Conservation (phyloP, 2,329 filamentous ascomycete genomes). For the Fonsecaea monophora region DNA sequence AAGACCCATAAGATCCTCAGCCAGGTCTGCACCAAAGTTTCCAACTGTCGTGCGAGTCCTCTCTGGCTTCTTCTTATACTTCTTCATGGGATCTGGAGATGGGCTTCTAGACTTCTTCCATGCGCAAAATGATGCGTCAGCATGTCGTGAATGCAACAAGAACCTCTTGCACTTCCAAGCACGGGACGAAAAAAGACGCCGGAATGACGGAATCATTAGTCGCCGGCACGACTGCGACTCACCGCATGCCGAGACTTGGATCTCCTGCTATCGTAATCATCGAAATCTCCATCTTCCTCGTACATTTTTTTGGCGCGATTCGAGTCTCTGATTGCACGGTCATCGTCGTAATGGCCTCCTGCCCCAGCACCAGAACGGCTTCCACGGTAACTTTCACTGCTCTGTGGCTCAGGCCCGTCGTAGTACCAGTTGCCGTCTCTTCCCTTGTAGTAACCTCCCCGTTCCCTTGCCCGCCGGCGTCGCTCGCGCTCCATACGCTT, state of each 20-base stretch:
- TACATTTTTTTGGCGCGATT: slow-evolving; percentile 28
- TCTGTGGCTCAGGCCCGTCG: slow-evolving; percentile 35
- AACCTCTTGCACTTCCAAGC: neutral
- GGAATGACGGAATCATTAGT: slow-evolving; percentile 17
- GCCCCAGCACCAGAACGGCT: slow-evolving; percentile 1
- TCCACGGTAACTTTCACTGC: slow-evolving; percentile 30
- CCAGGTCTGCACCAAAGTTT: slow-evolving; percentile 21
- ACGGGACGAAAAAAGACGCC: neutral
- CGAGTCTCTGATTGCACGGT: slow-evolving; percentile 22
- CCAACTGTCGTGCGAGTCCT: slow-evolving; percentile 24
- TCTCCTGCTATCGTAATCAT: slow-evolving; percentile 13
- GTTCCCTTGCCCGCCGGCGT: slow-evolving; percentile 33
- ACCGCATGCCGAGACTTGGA: slow-evolving; percentile 29
- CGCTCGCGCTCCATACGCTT: slow-evolving; percentile 37
- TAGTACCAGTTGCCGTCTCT: slow-evolving; percentile 40
- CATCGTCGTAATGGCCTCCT: slow-evolving; percentile 31
- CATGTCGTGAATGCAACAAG: neutral
- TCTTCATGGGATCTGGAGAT: slow-evolving; percentile 10
- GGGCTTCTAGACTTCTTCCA: slow-evolving; percentile 17
- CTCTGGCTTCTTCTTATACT: slow-evolving; percentile 19
- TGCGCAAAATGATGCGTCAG: slow-evolving; percentile 15
- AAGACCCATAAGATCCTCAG: slow-evolving; percentile 14
- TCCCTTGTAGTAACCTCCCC: slow-evolving; percentile 40
- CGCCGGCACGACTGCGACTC: slow-evolving; percentile 31
- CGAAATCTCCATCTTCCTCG: slow-evolving; percentile 22